phyloP scores from a whole-genome alignment of 2,329 filamentous ascomycete genomes.

The Aphanoascus verrucosus region DNA sequence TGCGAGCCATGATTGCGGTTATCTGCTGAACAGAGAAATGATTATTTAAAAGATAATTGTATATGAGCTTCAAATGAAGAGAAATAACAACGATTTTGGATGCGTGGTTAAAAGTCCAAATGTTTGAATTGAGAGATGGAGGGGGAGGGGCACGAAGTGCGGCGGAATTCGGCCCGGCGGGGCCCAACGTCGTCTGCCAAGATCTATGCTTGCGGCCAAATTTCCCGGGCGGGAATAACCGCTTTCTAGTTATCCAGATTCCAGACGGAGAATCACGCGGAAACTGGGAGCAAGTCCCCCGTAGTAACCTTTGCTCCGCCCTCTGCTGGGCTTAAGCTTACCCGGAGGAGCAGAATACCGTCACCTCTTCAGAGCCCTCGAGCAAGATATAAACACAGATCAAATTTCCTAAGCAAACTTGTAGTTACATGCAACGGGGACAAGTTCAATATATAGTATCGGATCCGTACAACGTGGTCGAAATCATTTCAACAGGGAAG shows the following conservation, averaged over 20 bases:
- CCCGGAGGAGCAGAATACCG: no score
- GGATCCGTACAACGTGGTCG: no score
- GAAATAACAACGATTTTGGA: neutral
- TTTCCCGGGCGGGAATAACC: neutral
- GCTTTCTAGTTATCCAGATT: neutral
- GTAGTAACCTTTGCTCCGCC: no score
- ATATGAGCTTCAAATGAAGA: neutral
- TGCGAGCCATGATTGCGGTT: conserved; percentile 62
- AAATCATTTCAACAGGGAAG: no score
- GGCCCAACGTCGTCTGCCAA: conserved; percentile 7
- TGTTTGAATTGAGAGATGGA: neutral
- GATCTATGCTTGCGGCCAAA: neutral
- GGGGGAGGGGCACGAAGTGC: conserved; percentile 10
- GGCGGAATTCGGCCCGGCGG: conserved; percentile 4
- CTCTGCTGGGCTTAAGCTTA: no score
- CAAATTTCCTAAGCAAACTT: neutral
- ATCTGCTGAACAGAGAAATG: conserved; percentile 8
- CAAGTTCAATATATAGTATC: no score
- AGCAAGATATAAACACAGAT: neutral
- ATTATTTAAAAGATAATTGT: neutral
- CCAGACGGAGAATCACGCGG: neutral
- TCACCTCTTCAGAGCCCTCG: neutral
- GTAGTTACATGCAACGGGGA: no score
- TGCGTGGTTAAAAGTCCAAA: neutral
- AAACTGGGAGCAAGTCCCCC: neutral